Base-by-base conservation (phyloP, 129 eudicot genomes). In the Lonicera japonica region DNA sequence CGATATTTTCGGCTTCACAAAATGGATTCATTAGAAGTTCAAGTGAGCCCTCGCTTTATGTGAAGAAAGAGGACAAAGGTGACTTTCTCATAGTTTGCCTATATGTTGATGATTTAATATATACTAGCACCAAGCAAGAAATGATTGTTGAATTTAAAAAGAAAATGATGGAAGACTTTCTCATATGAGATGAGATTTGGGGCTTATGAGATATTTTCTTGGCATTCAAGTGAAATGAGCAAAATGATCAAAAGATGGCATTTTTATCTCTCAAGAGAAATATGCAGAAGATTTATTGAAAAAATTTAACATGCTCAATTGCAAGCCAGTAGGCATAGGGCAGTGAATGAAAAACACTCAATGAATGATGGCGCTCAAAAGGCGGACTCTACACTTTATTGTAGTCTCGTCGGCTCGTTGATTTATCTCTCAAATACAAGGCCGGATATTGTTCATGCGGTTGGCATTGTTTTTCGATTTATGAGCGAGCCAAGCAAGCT, bases 101-200 rank as follows among this genome's bases (percentile, higher is more conserved):
- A 4, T 68, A 68, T 48, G 80, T 68, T 13, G 79, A 74, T 23
- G 66, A 58, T 48, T 22, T n/a, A n/a, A n/a, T n/a, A n/a, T n/a
- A n/a, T n/a, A n/a, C n/a, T n/a, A n/a, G n/a, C n/a, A n/a, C n/a
- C n/a, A 56, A 20, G 9, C 9, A 6, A 5, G 22, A 5, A 8
- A 25, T 21, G 17, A 17, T 17, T 65, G 8, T 5, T 6, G 16
- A 46, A 13, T 46, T 46, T 46, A 46, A 46, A 16, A 46, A 46
- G 52, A 46, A 2, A 6, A 46, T 46, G 45, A n/a, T 64, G 1
- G 0, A 38, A 3, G 51, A 10, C n/a, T n/a, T n/a, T n/a, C n/a
- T n/a, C n/a, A 16, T 5, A 71, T 63, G 70, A 58, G 12, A 14
- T 65, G 60, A 1, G 69, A 62, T 53, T 20, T 71, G 4, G 69